A percentile compares a stretch with the other conserved stretches of the same genome.
Conservation (phyloP, 2,329 filamentous ascomycete genomes). For the Fusarium pseudonygamai region DNA sequence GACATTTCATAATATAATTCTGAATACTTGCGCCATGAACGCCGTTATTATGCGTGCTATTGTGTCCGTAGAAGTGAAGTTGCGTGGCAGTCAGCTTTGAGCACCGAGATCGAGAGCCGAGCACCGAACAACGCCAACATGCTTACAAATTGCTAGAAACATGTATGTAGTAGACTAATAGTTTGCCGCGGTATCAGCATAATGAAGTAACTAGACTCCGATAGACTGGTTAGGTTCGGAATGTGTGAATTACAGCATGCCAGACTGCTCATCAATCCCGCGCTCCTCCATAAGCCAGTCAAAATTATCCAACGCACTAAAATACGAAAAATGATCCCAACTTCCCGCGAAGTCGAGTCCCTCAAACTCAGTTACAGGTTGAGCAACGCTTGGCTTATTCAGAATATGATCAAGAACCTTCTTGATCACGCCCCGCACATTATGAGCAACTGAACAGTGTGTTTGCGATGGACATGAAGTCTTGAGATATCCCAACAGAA, state of each 20-base stretch:
- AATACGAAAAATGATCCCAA: not conserved
- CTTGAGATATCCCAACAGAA: not conserved
- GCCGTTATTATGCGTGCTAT: accelerated
- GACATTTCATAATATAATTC: accelerated
- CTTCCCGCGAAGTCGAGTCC: not conserved
- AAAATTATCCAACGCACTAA: not conserved
- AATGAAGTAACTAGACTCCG: not conserved
- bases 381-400: not conserved
- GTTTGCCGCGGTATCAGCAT: accelerated
- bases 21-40: accelerated
- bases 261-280: accelerated
- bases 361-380: accelerated
- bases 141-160: accelerated
- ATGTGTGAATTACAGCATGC: not conserved
- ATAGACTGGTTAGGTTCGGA: accelerated
- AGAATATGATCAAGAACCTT: not conserved
- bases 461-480: not conserved
- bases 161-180: accelerated
- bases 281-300: not conserved
- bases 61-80: accelerated
- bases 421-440: not conserved
- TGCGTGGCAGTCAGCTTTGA: not conserved
- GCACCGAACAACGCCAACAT: not conserved
- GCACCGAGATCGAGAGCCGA: not conserved
- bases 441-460: not conserved